Evolutionary conservation across 345 rosid genomes (phyloP).

Genomic region (Gossypium mustelinum): DNA sequence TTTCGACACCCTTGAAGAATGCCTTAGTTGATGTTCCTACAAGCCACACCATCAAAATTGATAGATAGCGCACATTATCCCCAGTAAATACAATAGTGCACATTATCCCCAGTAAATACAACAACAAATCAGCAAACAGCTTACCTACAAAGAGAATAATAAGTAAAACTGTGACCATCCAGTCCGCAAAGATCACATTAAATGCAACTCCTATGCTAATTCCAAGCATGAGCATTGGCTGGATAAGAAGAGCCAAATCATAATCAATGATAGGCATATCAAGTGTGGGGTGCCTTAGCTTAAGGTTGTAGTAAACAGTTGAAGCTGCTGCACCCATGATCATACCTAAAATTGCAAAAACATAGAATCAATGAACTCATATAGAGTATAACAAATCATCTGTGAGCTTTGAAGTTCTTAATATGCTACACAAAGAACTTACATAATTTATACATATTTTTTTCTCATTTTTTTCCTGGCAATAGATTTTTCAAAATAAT

Average conservation of each 20-base stretch:
- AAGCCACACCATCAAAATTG: conserved; percentile 16
- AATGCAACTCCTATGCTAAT: conserved; percentile 76
- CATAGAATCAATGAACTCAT: not conserved
- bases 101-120: not conserved
- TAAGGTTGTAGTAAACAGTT: conserved; percentile 74
- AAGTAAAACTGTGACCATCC: conserved; percentile 82
- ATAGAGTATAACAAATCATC: not conserved
- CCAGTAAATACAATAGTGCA: not conserved
- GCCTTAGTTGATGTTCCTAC: conserved; percentile 84
- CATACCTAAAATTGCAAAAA: conserved; percentile 49
- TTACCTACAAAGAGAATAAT: conserved; percentile 73
- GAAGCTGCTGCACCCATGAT: conserved; percentile 82
- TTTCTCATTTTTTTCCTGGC: too few species aligned
- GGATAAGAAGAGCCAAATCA: conserved; percentile 72
- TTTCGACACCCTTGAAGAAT: conserved; percentile 72
- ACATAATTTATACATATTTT: too few species aligned
- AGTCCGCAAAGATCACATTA: conserved; percentile 71
- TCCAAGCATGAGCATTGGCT: conserved; percentile 87
- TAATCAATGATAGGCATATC: conserved; percentile 80
- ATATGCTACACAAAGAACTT: not conserved
- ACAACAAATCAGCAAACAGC: conserved; percentile 2
- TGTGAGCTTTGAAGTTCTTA: not conserved
- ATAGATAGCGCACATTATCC: conserved; percentile 5
- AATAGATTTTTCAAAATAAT: too few species aligned
- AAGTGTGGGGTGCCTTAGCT: conserved; percentile 67